A percentile compares a stretch with the other conserved stretches of the same genome.
Evolutionary conservation across 75 land plant species (phyloP).

Genomic region (Pseudotsuga menziesii): DNA sequence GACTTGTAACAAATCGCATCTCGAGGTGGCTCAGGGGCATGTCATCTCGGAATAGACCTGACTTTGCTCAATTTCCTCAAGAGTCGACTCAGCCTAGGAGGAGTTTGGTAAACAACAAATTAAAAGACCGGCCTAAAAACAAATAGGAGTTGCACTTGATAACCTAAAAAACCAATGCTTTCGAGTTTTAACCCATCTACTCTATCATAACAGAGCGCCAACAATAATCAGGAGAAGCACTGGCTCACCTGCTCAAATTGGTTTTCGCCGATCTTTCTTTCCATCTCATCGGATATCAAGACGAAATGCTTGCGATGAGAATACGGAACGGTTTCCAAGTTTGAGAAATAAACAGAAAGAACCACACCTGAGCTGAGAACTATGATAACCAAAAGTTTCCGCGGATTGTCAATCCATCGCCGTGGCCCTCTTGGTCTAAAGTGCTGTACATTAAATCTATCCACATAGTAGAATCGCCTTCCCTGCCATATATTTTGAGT

Average conservation of each 20-base stretch:
- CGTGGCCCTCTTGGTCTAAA: constrained; percentile 48
- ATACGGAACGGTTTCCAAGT: constrained; percentile 85
- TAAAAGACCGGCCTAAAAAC: no score
- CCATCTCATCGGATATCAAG: constrained; percentile 54
- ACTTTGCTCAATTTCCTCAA: no score
- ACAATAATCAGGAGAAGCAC: neutral
- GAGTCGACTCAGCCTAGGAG: no score
- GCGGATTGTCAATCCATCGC: constrained; percentile 47
- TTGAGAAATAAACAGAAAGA: constrained; percentile 54
- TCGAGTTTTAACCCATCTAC: neutral
- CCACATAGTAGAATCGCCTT: constrained; percentile 63
- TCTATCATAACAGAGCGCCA: neutral
- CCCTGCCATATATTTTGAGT: constrained; percentile 1
- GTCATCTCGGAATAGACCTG: no score
- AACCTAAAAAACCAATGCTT: neutral
- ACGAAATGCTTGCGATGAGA: constrained; percentile 87
- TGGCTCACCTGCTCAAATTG: constrained; percentile 45
- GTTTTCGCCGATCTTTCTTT: constrained; percentile 63
- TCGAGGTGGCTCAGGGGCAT: no score
- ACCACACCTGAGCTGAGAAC: constrained; percentile 40
- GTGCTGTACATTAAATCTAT: constrained; percentile 50
- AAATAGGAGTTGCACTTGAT: no score
- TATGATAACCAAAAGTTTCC: constrained; percentile 34
- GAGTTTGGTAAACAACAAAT: no score
- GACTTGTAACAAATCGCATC: no score